phyloP scores from a whole-genome alignment of 148 eudicot species.

The Talinum fruticosum region DNA sequence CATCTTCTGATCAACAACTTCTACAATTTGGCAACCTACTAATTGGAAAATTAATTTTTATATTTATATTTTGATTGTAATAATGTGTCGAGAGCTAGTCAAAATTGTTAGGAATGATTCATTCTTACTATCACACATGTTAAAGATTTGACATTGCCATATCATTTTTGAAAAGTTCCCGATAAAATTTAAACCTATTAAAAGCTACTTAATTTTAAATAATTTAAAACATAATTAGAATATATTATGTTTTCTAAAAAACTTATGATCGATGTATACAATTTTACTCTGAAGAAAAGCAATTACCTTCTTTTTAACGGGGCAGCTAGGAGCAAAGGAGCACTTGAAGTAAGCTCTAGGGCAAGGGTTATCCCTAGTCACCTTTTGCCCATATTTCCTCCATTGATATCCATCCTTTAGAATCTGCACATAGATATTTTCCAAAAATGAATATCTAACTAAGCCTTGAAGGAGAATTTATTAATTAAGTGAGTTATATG shows the following conservation, averaged over 20 bases:
- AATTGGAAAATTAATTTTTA: not conserved
- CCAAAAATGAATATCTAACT: not conserved
- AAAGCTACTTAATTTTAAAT: too few species aligned
- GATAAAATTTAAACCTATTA: too few species aligned
- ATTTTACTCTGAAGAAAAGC: too few species aligned
- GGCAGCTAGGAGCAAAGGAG: conserved; percentile 71
- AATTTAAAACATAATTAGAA: too few species aligned
- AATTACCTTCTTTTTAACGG: conserved; percentile 73
- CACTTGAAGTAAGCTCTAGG: conserved; percentile 85
- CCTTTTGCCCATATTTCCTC: conserved; percentile 82
- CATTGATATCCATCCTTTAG: conserved; percentile 48
- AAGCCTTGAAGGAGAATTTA: not conserved
- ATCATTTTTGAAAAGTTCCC: too few species aligned
- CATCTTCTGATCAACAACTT: not conserved
- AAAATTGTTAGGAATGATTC: not conserved
- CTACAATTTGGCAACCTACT: not conserved
- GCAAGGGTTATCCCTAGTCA: conserved; percentile 74
- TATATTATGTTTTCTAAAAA: too few species aligned
- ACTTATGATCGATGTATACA: too few species aligned
- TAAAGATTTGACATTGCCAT: not conserved
- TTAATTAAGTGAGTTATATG: not conserved
- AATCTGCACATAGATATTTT: conserved; percentile 23
- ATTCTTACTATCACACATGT: not conserved
- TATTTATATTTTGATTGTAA: not conserved
- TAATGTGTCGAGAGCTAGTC: not conserved